Conservation (phyloP, 1,284 basidiomycete genomes). For the Omphalotus olearius region DNA sequence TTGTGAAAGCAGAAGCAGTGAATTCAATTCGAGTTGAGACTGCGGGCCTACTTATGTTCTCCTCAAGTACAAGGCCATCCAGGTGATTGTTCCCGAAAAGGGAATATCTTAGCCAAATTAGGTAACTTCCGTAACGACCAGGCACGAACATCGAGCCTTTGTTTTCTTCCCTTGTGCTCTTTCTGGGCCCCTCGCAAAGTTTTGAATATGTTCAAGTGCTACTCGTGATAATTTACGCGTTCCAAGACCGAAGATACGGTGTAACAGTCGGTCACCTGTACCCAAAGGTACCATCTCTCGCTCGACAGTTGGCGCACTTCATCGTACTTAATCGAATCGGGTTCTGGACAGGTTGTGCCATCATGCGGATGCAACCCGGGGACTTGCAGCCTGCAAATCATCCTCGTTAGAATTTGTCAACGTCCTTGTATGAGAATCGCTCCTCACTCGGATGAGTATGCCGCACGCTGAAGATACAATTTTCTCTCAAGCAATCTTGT, state of each 20-base stretch:
- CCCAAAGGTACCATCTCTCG: slow-evolving; percentile 26
- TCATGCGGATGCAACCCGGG: slow-evolving; percentile 55
- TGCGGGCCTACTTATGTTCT: not conserved
- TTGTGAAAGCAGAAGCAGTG: not conserved
- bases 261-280: not conserved
- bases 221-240: too few relatives aligned
- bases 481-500: slow-evolving; percentile 59
- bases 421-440: not conserved
- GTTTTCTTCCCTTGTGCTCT: too few relatives aligned
- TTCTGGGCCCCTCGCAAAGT: too few relatives aligned
- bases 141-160: not conserved
- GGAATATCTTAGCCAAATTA: slow-evolving; percentile 1
- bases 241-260: not conserved
- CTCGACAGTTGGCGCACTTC: slow-evolving; percentile 53
- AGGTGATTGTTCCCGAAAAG: not conserved
- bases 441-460: slow-evolving; percentile 58
- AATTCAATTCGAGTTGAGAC: not conserved
- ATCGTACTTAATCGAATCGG: slow-evolving; percentile 68
- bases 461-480: slow-evolving; percentile 69
- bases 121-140: not conserved
- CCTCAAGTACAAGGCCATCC: not conserved
- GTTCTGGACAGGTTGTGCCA: slow-evolving; percentile 67
- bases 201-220: too few relatives aligned
- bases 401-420: not conserved
- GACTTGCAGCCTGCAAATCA: slow-evolving; percentile 52